Conservation (phyloP, 805 yeast genomes). For the Wickerhamomyces xylosicus region DNA sequence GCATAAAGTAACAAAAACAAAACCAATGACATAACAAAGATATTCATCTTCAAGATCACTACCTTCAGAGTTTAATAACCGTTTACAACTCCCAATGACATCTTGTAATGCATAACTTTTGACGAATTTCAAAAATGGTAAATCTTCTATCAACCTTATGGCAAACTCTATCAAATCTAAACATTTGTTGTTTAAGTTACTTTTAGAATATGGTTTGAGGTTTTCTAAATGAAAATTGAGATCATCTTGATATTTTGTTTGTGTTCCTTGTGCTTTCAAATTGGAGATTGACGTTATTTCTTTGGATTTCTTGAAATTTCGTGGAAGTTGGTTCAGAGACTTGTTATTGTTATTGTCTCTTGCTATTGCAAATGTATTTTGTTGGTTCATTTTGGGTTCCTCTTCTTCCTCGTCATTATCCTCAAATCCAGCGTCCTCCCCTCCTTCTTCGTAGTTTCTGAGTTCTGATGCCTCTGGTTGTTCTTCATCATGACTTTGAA, state of each 20-base stretch:
- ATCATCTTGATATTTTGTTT: not conserved
- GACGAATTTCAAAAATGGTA: no score
- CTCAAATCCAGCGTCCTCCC: conserved; percentile 6
- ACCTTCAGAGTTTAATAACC: not conserved
- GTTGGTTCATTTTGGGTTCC: conserved; percentile 16
- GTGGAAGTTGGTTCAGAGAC: not conserved
- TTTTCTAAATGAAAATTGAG: not conserved
- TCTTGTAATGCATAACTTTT: not conserved
- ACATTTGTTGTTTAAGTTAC: not conserved
- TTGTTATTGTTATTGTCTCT: not conserved
- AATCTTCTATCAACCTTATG: not conserved
- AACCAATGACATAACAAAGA: not conserved
- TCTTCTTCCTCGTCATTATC: conserved; percentile 7
- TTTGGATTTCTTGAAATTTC: no score
- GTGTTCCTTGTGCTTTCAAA: not conserved
- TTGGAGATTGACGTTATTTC: not conserved
- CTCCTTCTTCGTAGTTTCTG: conserved; percentile 9
- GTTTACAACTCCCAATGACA: not conserved
- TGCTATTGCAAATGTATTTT: no score
- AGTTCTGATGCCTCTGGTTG: not conserved
- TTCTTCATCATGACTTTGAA: not conserved
- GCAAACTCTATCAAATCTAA: not conserved
- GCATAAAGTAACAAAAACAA: not conserved
- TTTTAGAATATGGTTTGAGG: not conserved
- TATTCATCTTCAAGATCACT: not conserved